Evolutionary conservation across 2,329 filamentous ascomycete species (phyloP).

Genomic region (Diaporthe ampelina): DNA sequence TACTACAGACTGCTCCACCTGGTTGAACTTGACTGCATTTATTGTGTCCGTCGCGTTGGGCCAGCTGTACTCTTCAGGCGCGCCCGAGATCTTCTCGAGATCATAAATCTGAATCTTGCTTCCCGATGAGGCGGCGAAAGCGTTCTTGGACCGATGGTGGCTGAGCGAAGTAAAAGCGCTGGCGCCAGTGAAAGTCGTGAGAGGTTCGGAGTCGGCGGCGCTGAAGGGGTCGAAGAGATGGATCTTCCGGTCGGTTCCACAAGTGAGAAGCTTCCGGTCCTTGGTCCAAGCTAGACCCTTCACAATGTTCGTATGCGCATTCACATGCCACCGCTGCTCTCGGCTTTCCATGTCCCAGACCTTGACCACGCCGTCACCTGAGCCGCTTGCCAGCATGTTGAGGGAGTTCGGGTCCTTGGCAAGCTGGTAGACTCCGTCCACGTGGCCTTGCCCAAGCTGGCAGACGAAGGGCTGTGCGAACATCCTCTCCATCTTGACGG

Average conservation of each 20-base stretch:
- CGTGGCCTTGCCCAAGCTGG: conserved; percentile 90
- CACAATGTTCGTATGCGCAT: conserved; percentile 93
- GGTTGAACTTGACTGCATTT: conserved; percentile 89
- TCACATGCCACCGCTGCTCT: conserved; percentile 79
- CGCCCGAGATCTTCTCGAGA: conserved; percentile 82
- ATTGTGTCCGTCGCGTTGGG: conserved; percentile 93
- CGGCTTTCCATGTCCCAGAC: conserved; percentile 72
- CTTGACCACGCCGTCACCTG: conserved; percentile 94
- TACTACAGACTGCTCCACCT: conserved; percentile 91
- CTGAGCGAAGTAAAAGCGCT: conserved; percentile 86
- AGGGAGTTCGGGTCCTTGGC: conserved; percentile 84
- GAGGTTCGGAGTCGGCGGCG: conserved; percentile 75
- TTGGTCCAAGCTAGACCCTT: conserved; percentile 92
- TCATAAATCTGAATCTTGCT: conserved; percentile 88
- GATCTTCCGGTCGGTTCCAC: conserved; percentile 86
- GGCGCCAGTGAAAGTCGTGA: conserved; percentile 86
- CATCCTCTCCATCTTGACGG: conserved; percentile 94
- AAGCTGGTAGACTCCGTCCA: conserved; percentile 89
- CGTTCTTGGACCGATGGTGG: conserved; percentile 82
- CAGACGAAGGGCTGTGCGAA: conserved; percentile 82
- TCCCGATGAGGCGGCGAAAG: conserved; percentile 84
- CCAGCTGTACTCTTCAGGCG: conserved; percentile 87
- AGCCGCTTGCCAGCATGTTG: conserved; percentile 83
- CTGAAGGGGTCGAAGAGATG: conserved; percentile 92
- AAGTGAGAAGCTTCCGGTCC: conserved; percentile 87